Percentiles rank a stretch among this genome's conserved stretches.
These are phyloP conservation scores for Exserohilum rostratum DNA, from an alignment of 2,329 filamentous ascomycete genomes.

Conservation along the genomic window DNA sequence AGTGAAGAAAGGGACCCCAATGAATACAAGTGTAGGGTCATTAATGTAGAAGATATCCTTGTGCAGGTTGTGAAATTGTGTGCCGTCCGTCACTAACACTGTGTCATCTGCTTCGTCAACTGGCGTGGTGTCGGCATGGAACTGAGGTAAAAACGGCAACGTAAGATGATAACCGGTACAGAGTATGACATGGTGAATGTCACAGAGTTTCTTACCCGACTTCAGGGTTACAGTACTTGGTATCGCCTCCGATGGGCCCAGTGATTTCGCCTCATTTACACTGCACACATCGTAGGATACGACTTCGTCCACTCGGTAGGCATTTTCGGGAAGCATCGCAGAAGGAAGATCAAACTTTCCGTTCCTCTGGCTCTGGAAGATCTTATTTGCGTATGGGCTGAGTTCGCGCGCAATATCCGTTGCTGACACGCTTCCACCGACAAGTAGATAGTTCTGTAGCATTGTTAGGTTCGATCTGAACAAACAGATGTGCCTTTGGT, in stretches of 20 bases:
- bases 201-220: conserved; percentile 59
- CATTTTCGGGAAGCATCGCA: conserved; percentile 60
- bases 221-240: conserved; percentile 60
- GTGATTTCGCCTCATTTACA: background rate
- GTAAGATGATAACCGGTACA: conserved; percentile 73
- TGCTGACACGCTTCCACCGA: conserved; percentile 63
- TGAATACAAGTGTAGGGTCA: conserved; percentile 67
- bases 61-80: conserved; percentile 69
- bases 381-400: conserved; percentile 50
- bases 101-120: conserved; percentile 58
- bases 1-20: conserved; percentile 69
- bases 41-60: conserved; percentile 75
- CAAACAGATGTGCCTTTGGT: background rate
- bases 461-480: background rate
- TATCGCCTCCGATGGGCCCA: conserved; percentile 46
- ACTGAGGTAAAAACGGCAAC: conserved; percentile 66
- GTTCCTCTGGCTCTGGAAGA: conserved; percentile 64
- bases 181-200: conserved; percentile 67
- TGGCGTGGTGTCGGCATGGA: conserved; percentile 54
- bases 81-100: conserved; percentile 68
- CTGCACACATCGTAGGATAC: conserved; percentile 50
- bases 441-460: conserved; percentile 56
- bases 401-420: conserved; percentile 62
- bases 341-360: conserved; percentile 65
- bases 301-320: conserved; percentile 60